Evolutionary conservation across 1,284 basidiomycete genomes (phyloP).

Genomic region (Chondrostereum purpureum): DNA sequence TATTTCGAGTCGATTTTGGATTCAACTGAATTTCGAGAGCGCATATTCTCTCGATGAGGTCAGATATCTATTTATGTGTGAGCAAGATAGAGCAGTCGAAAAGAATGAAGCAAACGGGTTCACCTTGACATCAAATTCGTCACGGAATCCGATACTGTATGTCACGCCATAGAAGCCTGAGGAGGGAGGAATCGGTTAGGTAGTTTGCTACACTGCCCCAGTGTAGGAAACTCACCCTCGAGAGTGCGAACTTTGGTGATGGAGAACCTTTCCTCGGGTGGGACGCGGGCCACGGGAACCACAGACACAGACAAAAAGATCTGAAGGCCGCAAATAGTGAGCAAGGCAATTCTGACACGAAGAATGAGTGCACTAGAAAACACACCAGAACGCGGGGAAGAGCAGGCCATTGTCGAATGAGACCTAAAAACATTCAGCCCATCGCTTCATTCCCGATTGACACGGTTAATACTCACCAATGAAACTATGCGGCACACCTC

Average conservation of each 20-base stretch:
- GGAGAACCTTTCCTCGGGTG: constrained; percentile 40
- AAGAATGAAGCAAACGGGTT: neutral
- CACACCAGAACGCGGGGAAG: constrained; percentile 50
- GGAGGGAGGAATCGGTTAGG: too few species aligned
- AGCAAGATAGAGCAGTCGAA: neutral
- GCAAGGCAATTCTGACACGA: neutral
- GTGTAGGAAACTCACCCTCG: too few species aligned
- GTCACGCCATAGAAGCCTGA: constrained; percentile 58
- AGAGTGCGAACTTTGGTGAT: constrained; percentile 48
- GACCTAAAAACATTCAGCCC: constrained; percentile 22
- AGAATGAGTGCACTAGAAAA: constrained; percentile 5
- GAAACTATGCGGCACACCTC: constrained; percentile 55
- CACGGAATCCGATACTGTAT: constrained; percentile 57
- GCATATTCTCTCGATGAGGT: constrained; percentile 46
- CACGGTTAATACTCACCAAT: constrained; percentile 27
- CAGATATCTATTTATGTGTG: constrained; percentile 26
- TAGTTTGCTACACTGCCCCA: too few species aligned
- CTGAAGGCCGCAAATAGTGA: too few species aligned
- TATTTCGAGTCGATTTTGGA: constrained; percentile 22
- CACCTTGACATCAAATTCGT: constrained; percentile 43
- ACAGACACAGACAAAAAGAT: constrained; percentile 55
- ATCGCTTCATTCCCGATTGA: neutral
- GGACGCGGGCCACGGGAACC: constrained; percentile 41
- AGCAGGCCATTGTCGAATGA: constrained; percentile 52
- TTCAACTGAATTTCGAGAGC: constrained; percentile 36